Evolutionary conservation across 2,329 filamentous ascomycete genomes (phyloP), one percentile per base, ranked within the genome.

Genomic region (Aspergillus costaricaensis): DNA sequence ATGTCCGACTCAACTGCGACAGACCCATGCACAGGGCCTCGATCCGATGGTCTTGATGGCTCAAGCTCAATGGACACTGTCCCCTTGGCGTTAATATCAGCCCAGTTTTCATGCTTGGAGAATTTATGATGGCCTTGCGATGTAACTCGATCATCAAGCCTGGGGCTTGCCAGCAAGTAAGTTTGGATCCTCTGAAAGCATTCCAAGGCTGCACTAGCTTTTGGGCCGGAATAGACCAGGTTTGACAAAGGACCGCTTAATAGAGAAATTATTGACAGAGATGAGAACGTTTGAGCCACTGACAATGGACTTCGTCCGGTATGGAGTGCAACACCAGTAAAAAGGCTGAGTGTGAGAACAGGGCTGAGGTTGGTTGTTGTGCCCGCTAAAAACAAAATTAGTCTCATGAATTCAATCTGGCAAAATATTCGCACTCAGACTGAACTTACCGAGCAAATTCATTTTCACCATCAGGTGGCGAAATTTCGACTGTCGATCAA

Each of bases 391-490:
- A 38, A 8, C 50, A 36, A 2, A 10, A 9, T 39, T 1, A 52
- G 30, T 8, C 19, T 39, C 36, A 17, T 15, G 4, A 32, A 12
- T 12, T 32, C 10, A 32, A 32, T 32, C 2, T 32, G 32, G 5
- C 12, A 17, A 1, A 49, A 36, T 36, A 36, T 36, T 15, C 32
- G 5, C 4, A 4, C 32, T 36, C 32, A 17, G 8, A 43, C 9
- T 44, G 41, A 14, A 14, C 41, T 44, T 52, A 52, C 50, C 50
- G 14, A 52, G 50, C n/a, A 52, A 17, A n/a, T 39, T 52, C 27
- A 52, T 52, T n/a, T 52, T 52, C 12, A 52, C 50, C 50, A 39
- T 52, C 30, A 52, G 7, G 15, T 52, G 50, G 25, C 50, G 50
- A 23, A 52, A 52, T n/a, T 25, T 52, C 5, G 19, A 38, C 10